These are phyloP conservation scores for Bidens hawaiensis DNA, from an alignment of 140 eudicot genomes.

Conservation along the genomic window DNA sequence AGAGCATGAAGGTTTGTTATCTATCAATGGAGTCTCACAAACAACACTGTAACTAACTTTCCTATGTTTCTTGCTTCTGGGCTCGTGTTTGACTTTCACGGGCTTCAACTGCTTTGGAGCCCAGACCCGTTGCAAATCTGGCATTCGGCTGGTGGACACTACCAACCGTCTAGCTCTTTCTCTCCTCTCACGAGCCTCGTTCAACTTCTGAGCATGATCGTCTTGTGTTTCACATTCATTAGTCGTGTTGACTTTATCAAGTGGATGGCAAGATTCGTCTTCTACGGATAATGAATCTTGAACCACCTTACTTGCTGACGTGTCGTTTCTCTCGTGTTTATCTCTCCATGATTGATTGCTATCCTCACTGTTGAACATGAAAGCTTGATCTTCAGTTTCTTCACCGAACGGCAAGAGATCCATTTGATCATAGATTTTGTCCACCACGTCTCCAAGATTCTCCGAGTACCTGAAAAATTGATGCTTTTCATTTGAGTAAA, in stretches of 20 bases:
- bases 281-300: slow-evolving; percentile 49
- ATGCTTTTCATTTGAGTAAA: no score
- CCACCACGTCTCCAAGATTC: slow-evolving; percentile 54
- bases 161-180: slow-evolving; percentile 59
- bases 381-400: slow-evolving; percentile 55
- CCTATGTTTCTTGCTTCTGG: slow-evolving; percentile 46
- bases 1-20: slow-evolving; percentile 27
- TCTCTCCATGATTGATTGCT: slow-evolving; percentile 79
- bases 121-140: background rate
- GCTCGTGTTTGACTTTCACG: slow-evolving; percentile 6
- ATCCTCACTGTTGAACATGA: slow-evolving; percentile 77
- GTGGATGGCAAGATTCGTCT: slow-evolving; percentile 31
- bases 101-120: slow-evolving; percentile 44
- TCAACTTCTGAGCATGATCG: slow-evolving; percentile 42
- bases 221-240: slow-evolving; percentile 22
- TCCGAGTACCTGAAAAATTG: slow-evolving; percentile 52
- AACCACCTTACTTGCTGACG: slow-evolving; percentile 24
- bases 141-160: slow-evolving; percentile 44
- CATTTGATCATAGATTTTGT: slow-evolving; percentile 62
- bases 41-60: slow-evolving; percentile 50
- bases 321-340: slow-evolving; percentile 19
- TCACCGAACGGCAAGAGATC: slow-evolving; percentile 84
- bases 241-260: slow-evolving; percentile 19
- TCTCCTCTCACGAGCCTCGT: slow-evolving; percentile 79
- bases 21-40: slow-evolving; percentile 72